Percentiles rank a stretch among this genome's conserved stretches.
Conservation (phyloP, 169 alveolate species). For the Eimeria sp. region DNA sequence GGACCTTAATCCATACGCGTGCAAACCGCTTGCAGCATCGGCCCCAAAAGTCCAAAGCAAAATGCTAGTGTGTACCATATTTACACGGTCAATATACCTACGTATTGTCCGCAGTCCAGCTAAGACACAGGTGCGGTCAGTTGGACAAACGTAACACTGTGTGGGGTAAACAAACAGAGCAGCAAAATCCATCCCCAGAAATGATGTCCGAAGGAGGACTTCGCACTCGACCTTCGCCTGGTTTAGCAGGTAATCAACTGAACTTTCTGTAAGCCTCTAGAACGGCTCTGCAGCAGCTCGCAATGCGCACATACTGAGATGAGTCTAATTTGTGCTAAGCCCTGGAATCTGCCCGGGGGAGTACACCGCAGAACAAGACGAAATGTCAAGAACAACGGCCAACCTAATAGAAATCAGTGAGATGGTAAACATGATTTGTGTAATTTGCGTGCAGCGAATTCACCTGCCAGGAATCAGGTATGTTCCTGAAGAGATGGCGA, state of each 20-base stretch:
- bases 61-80: neutral
- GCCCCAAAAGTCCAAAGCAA: neutral
- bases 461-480: constrained; percentile 40
- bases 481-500: neutral
- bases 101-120: neutral
- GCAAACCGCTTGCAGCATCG: neutral
- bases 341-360: too few species aligned
- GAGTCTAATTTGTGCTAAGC: neutral
- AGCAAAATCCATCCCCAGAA: neutral
- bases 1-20: neutral
- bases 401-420: neutral
- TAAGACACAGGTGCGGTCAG: neutral
- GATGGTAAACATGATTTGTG: neutral
- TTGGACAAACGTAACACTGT: neutral
- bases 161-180: neutral
- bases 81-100: neutral
- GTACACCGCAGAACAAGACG: neutral
- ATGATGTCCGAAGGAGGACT: neutral
- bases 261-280: constrained; percentile 17
- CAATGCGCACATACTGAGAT: neutral
- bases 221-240: neutral
- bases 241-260: neutral
- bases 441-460: neutral
- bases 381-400: neutral
- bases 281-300: constrained; percentile 19